These are phyloP conservation scores for Rhodotorula kratochvilovae DNA, from an alignment of 768 basidiomycete genomes.

Conservation along the genomic window DNA sequence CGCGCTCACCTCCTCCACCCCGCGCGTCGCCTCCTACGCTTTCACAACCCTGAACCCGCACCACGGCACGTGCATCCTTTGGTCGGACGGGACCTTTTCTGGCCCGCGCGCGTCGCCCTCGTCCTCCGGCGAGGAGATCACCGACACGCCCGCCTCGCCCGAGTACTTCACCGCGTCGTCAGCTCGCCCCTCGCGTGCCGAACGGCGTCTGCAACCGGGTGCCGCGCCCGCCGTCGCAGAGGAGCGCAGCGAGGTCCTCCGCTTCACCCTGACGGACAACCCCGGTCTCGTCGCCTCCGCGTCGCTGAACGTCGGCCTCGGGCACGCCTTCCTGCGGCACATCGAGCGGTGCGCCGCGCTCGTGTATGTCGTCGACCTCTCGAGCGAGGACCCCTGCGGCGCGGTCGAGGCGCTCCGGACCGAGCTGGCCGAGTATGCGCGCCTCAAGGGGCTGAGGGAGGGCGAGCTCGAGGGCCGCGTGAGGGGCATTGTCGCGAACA, in stretches of 20 bases:
- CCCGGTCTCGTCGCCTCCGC: constrained; percentile 83
- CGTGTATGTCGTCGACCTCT: constrained; percentile 87
- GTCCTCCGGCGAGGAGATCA: constrained; percentile 28
- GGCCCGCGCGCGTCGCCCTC: constrained; percentile 52
- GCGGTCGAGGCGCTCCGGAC: constrained; percentile 67
- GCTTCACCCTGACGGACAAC: constrained; percentile 96
- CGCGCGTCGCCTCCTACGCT: constrained; percentile 81
- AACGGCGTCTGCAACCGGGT: constrained; percentile 9
- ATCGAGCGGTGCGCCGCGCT: constrained; percentile 88
- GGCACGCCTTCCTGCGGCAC: constrained; percentile 85
- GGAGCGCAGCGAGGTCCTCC: constrained; percentile 58
- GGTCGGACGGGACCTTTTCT: constrained; percentile 37
- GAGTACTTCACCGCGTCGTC: constrained; percentile 23
- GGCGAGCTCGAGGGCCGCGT: constrained; percentile 70
- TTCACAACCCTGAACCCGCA: constrained; percentile 96
- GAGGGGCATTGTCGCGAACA: constrained; percentile 84
- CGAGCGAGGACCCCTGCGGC: constrained; percentile 66
- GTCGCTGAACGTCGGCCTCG: constrained; percentile 83
- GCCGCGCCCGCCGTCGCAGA: background rate
- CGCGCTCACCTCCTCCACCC: constrained; percentile 78
- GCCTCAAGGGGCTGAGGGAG: constrained; percentile 54
- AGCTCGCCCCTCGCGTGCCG: constrained; percentile 1
- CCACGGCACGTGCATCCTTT: constrained; percentile 66
- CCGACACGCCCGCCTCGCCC: constrained; percentile 39
- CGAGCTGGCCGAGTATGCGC: constrained; percentile 66